Percentiles rank a stretch among this genome's conserved stretches.
Conservation (phyloP, 1,139 yeast genomes). For the Lodderomyces theae region DNA sequence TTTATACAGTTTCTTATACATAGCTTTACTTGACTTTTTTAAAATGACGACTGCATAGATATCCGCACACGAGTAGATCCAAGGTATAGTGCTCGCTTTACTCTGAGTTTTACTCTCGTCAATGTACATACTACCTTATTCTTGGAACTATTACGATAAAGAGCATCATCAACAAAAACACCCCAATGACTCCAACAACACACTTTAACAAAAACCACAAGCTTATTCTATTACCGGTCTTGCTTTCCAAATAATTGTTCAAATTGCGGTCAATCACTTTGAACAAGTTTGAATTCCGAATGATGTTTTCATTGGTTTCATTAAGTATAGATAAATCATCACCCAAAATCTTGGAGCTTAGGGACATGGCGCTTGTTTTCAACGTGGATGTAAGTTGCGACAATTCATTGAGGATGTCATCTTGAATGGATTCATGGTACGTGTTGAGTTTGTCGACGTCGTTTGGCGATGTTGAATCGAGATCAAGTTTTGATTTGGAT, state of each 20-base stretch:
- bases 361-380: slow-evolving; percentile 34
- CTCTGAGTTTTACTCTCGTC: no score
- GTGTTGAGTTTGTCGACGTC: slow-evolving; percentile 21
- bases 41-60: no score
- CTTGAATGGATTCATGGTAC: slow-evolving; percentile 45
- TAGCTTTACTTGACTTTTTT: no score
- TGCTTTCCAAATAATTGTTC: slow-evolving; percentile 34
- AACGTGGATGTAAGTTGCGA: slow-evolving; percentile 35
- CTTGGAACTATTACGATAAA: slow-evolving; percentile 29
- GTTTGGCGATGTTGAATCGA: slow-evolving; percentile 7
- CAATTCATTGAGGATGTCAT: slow-evolving; percentile 39
- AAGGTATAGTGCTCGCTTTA: no score
- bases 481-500: slow-evolving; percentile 7
- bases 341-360: slow-evolving; percentile 32
- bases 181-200: slow-evolving; percentile 21
- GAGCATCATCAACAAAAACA: slow-evolving; percentile 28
- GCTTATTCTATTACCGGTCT: slow-evolving; percentile 38
- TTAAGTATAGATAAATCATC: slow-evolving; percentile 38
- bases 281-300: slow-evolving; percentile 36
- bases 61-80: no score
- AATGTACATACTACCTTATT: slow-evolving; percentile 13
- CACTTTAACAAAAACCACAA: slow-evolving; percentile 36
- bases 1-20: no score
- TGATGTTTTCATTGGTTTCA: slow-evolving; percentile 37
- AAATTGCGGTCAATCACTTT: slow-evolving; percentile 38